Percentiles rank a stretch among this genome's conserved stretches.
Conservation (phyloP, 306 rosid genomes). For the Pterocarpus macrocarpus region DNA sequence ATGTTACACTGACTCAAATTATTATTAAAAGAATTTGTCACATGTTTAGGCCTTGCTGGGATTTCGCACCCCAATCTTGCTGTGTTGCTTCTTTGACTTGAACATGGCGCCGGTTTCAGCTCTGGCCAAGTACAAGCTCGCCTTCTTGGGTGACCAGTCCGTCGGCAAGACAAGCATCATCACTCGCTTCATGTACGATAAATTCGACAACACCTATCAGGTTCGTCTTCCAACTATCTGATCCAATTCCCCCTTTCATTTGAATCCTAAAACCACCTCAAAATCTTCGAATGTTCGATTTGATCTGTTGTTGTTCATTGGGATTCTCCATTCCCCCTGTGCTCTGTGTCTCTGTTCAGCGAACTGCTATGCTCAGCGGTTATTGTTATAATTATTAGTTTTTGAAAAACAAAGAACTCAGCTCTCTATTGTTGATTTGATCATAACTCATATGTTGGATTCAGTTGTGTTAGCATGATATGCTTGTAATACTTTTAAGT, state of each 20-base stretch:
- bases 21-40: too few relatives aligned
- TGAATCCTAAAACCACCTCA: constrained; percentile 24
- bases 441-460: neutral
- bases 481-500: neutral
- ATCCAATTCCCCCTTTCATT: constrained; percentile 38
- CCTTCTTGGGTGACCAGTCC: constrained; percentile 65
- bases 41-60: neutral
- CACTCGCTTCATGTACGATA: too few relatives aligned
- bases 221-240: constrained; percentile 37
- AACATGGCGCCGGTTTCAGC: constrained; percentile 66
- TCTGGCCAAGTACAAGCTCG: constrained; percentile 63
- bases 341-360: too few relatives aligned
- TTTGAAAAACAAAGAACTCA: neutral
- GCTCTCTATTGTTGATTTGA: constrained; percentile 23
- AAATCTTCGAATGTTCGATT: constrained; percentile 5
- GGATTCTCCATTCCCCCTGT: neutral
- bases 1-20: too few relatives aligned
- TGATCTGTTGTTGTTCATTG: neutral
- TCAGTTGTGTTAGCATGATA: constrained; percentile 8
- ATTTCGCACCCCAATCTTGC: neutral
- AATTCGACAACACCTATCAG: constrained; percentile 54
- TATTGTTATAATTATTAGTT: neutral
- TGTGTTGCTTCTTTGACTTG: neutral
- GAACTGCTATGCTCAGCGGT: too few relatives aligned
- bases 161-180: too few relatives aligned